phyloP scores from a whole-genome alignment of 768 basidiomycete species.

The Russula ochroleuca region DNA sequence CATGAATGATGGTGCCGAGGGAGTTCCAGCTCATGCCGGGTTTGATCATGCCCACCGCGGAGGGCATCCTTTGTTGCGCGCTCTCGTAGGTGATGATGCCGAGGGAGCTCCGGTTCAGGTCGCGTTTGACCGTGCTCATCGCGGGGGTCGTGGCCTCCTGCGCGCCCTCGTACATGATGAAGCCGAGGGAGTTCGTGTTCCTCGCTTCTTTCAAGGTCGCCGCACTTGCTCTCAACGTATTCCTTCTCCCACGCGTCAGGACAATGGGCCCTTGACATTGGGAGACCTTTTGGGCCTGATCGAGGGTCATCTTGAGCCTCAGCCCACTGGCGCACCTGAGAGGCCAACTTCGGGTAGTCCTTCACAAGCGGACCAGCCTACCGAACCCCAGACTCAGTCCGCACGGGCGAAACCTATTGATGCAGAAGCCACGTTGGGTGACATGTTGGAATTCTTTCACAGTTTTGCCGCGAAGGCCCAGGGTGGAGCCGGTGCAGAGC shows the following conservation, averaged over 20 bases:
- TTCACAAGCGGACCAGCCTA: neutral
- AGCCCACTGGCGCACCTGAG: neutral
- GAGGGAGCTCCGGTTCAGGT: neutral
- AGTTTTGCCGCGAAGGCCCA: neutral
- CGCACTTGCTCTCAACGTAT: neutral
- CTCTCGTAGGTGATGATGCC: too few relatives aligned
- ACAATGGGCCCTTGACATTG: neutral
- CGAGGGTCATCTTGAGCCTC: neutral
- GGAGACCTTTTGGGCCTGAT: neutral
- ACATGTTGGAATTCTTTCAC: constrained; percentile 9
- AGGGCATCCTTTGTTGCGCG: too few relatives aligned
- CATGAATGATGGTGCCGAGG: too few relatives aligned
- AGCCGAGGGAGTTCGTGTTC: too few relatives aligned
- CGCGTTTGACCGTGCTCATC: neutral
- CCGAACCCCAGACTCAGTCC: neutral
- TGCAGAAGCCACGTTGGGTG: neutral
- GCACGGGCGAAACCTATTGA: neutral
- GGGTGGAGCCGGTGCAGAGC: neutral
- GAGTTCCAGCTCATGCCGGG: too few relatives aligned
- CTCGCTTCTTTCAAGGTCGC: too few relatives aligned
- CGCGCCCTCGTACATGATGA: too few relatives aligned
- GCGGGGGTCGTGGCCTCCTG: neutral
- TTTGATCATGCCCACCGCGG: neutral
- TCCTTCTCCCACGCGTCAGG: neutral
- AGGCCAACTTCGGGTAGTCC: neutral